Evolutionary conservation across 345 rosid genomes (phyloP).

Genomic region (Citrus mangshanensis): DNA sequence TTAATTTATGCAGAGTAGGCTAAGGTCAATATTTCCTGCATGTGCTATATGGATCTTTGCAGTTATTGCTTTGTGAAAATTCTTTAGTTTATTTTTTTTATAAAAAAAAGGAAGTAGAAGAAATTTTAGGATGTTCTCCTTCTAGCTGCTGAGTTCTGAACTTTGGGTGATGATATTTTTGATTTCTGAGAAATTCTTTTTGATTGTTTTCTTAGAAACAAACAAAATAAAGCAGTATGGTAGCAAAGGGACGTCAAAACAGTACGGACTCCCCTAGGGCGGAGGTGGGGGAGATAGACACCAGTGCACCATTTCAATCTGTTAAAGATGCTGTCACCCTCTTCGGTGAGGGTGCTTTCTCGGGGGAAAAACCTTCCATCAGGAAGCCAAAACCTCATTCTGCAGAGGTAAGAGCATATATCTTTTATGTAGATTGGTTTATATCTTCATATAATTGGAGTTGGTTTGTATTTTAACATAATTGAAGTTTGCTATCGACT

Average conservation of each 20-base stretch:
- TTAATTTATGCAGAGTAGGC: not conserved
- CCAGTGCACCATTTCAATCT: slow-evolving; percentile 94
- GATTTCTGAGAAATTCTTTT: not conserved
- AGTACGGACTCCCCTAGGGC: slow-evolving; percentile 55
- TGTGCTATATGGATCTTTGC: not conserved
- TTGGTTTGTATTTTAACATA: not conserved
- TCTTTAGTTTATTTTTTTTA: not conserved
- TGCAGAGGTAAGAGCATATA: slow-evolving; percentile 56
- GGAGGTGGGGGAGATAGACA: slow-evolving; percentile 97
- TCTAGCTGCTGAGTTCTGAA: not conserved
- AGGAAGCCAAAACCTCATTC: slow-evolving; percentile 66
- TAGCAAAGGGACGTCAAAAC: slow-evolving; percentile 57
- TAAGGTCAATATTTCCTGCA: not conserved
- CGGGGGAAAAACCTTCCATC: slow-evolving; percentile 68
- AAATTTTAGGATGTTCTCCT: not conserved
- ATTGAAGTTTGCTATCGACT: not conserved
- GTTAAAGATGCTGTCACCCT: slow-evolving; percentile 92
- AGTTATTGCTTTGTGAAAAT: not conserved
- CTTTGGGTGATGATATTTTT: not conserved
- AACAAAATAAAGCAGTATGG: slow-evolving; percentile 44
- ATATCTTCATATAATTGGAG: not conserved
- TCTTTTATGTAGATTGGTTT: not conserved
- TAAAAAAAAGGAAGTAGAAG: not conserved
- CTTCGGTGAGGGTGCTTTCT: slow-evolving; percentile 88
- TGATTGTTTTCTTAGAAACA: not conserved